Evolutionary conservation across 1,284 basidiomycete genomes (phyloP), one percentile per base, ranked within the genome.

Genomic region (Cutaneotrichosporon sp.): DNA sequence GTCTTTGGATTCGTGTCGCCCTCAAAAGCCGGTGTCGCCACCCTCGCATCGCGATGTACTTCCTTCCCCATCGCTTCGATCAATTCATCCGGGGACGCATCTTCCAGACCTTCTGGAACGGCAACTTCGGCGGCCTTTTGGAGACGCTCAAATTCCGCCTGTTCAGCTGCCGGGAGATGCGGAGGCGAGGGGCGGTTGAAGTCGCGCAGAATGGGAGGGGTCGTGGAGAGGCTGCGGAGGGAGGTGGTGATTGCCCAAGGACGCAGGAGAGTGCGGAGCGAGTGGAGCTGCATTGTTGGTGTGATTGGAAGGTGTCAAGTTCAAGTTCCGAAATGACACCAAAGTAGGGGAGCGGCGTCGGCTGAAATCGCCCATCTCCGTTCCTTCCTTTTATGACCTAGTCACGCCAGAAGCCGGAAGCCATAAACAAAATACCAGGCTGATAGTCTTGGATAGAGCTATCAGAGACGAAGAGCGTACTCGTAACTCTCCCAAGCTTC

Each of bases 1-100:
- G 85, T 86, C 21, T 71, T 71, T 4, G 85, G 85, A 71, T 86
- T 85, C 0, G 72, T 70, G 10, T 85, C 84, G 5, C 85, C 85
- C 60, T 84, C 80, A 61, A 86, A 86, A 56, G 84, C 82, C 36
- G 72, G 78, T 78, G 70, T 76, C 68, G 77, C 83, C 80, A 78
- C 74, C 72, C 76, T 71, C 73, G 80, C 74, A 80, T 80, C 78
- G 77, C 67, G 85, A 84, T 82, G 87, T 9, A 65, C 63, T 10
- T 59, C 36, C 18, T 30, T 21, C 0, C 46, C 56, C 14, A 52
- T 6, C 6, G 58, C 63, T 13, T 46, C 5, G n/a, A 63, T 60
- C 55, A 56, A 42, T 4, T 56, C 61, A 16, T 53, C 56, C 32
- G 46, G 40, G 2, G 40, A 26, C 55, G 36, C 55, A 11, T 51